Evolutionary conservation across 768 basidiomycete genomes (phyloP).

Genomic region (Sistotremastrum suecicum): DNA sequence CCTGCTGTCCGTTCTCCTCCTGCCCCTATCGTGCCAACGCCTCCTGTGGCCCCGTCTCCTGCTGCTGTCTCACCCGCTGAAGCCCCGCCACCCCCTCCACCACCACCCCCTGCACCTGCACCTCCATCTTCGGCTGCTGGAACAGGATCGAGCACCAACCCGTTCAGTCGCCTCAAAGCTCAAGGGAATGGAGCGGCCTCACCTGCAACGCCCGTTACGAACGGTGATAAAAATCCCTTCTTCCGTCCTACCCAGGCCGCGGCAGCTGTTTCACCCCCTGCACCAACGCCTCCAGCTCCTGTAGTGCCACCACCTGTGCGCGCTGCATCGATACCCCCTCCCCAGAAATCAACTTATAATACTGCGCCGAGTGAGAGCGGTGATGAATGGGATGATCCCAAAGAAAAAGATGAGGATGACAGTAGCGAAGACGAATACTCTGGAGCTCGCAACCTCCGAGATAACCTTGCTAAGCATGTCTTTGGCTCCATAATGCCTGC

Average conservation of each 20-base stretch:
- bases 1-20: constrained; percentile 15
- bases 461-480: constrained; percentile 61
- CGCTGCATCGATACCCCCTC: constrained; percentile 40
- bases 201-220: constrained; percentile 20
- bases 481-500: constrained; percentile 61
- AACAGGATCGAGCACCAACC: constrained; percentile 52
- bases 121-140: constrained; percentile 18
- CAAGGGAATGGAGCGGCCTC: constrained; percentile 26
- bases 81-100: constrained; percentile 11
- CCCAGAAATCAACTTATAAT: constrained; percentile 42
- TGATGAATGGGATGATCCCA: constrained; percentile 78
- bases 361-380: constrained; percentile 46
- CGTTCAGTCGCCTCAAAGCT: constrained; percentile 58
- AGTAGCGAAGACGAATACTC: constrained; percentile 70
- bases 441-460: constrained; percentile 46
- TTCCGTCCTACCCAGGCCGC: constrained; percentile 34
- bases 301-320: constrained; percentile 15
- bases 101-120: constrained; percentile 14
- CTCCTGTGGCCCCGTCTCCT: constrained; percentile 8
- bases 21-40: constrained; percentile 13
- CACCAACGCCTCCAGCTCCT: constrained; percentile 22
- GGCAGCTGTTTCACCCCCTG: constrained; percentile 16
- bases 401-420: constrained; percentile 48
- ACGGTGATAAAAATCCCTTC: constrained; percentile 63
- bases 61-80: constrained; percentile 6